Conservation (phyloP, 2,329 filamentous ascomycete species). For the Diplodia mutila region DNA sequence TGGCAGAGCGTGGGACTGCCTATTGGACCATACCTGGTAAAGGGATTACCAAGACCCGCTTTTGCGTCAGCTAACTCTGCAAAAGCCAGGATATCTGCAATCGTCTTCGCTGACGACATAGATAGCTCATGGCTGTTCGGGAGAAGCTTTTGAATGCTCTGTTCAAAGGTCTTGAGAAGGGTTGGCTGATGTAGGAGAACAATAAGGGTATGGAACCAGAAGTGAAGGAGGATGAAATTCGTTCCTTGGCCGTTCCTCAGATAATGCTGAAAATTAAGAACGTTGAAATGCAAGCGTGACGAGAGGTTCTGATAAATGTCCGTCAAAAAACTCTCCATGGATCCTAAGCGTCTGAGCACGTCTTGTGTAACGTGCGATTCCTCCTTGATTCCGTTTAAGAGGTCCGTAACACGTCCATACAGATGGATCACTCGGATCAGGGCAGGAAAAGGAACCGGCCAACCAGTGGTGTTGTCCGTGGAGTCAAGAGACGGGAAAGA, state of each 20-base stretch:
- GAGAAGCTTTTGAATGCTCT: conserved; percentile 70
- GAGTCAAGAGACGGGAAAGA: conserved; percentile 65
- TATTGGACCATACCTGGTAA: conserved; percentile 58
- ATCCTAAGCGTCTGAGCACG: conserved; percentile 69
- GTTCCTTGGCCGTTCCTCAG: conserved; percentile 80
- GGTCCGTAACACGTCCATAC: conserved; percentile 81
- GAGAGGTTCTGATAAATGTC: conserved; percentile 75
- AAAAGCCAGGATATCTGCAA: conserved; percentile 85
- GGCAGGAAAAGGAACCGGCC: conserved; percentile 78
- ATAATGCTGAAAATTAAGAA: conserved; percentile 83
- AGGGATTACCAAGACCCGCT: conserved; percentile 85
- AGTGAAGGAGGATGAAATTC: conserved; percentile 83
- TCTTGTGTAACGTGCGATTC: conserved; percentile 75
- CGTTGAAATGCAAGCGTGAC: conserved; percentile 77
- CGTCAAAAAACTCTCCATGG: conserved; percentile 82
- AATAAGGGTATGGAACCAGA: conserved; percentile 87
- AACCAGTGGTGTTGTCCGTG: conserved; percentile 60
- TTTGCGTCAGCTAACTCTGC: conserved; percentile 84
- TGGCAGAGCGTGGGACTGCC: too few relatives aligned
- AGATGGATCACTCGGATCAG: conserved; percentile 84
- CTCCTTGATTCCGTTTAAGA: conserved; percentile 79
- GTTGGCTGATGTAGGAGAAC: conserved; percentile 85
- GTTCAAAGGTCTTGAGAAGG: conserved; percentile 75
- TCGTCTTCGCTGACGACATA: conserved; percentile 89
- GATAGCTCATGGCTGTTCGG: conserved; percentile 79